Evolutionary conservation across 1,284 basidiomycete species (phyloP), one percentile per base, ranked within the genome.

Genomic region (Leucoagaricus sp.): DNA sequence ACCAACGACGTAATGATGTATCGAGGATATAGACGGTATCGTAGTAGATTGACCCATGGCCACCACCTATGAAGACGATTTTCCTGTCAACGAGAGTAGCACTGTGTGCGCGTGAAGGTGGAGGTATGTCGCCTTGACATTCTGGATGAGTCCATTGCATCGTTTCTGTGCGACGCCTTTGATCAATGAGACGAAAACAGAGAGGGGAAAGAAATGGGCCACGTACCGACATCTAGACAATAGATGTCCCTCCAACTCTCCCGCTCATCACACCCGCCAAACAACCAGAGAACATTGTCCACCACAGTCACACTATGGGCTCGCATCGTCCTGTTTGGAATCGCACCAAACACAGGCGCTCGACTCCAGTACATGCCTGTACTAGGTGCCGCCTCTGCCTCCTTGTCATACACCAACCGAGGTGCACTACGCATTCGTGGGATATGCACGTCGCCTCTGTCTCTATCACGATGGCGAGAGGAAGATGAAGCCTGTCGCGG

Each of bases 61-160:
- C 94, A 6, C 94, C 94, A 13, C 93, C 94, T 65, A 94, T 91
- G 5, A 96, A 75, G 65, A 92, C 85, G 45, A 96, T 80, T 61
- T 85, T 86, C 23, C 84, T 82, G 63, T 94, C 93, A 48, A 94
- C 87, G 29, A 93, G 81, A 0, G 93, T 96, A 1, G 93, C 89
- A 0, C 91, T 92, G 68, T 97, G 94, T 1, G 94, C 94, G 19
- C 94, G 85, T 45, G 91, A 88, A 0, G 92, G 91, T 1, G 91
- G 89, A 0, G 93, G 90, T 3, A 84, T 66, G 3, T 91, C 87
- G 15, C 94, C 94, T 1, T 79, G 67, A 29, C 86, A 87, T 25
- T 89, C 85, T 0, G 91, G 85, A 57, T 86, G 84, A 0, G 85
- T 83, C 94, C 94, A 97, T 68, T 92, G 87, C 83, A 95, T 90